Conservation (phyloP, 768 basidiomycete genomes). For the Tylopilus balloui region DNA sequence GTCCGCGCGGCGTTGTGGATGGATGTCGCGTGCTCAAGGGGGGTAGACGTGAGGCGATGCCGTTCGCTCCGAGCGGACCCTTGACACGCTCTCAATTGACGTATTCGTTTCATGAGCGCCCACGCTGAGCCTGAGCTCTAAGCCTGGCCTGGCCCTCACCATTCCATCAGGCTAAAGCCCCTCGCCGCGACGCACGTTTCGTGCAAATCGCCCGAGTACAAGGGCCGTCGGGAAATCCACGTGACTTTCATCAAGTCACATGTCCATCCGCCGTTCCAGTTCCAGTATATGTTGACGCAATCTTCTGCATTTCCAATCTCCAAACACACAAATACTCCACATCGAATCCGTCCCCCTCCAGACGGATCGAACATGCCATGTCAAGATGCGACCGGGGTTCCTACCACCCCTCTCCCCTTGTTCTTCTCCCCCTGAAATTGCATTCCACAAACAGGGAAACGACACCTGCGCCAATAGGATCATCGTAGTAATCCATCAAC, state of each 20-base stretch:
- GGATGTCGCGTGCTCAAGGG: not conserved
- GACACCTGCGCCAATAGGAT: constrained; percentile 49
- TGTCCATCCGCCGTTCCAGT: not conserved
- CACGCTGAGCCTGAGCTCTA: too few species aligned
- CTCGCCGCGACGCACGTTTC: not conserved
- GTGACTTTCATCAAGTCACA: not conserved
- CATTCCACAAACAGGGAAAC: constrained; percentile 71
- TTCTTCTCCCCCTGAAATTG: constrained; percentile 56
- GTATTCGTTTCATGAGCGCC: not conserved
- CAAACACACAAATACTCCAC: not conserved
- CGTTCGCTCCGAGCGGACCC: not conserved
- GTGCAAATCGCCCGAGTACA: not conserved
- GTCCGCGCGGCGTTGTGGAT: not conserved
- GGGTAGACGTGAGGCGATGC: not conserved
- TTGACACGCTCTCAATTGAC: not conserved
- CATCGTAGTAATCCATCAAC: constrained; percentile 67
- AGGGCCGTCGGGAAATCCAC: too few species aligned
- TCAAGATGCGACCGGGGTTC: not conserved
- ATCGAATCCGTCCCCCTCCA: not conserved
- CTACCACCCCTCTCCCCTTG: constrained; percentile 42
- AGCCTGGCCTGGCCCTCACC: not conserved
- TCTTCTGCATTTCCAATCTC: not conserved
- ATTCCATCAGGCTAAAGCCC: too few species aligned
- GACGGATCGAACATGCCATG: not conserved
- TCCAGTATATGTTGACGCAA: too few species aligned